phyloP scores from a whole-genome alignment of 768 basidiomycete species.

The Phaeotremella skinneri region DNA sequence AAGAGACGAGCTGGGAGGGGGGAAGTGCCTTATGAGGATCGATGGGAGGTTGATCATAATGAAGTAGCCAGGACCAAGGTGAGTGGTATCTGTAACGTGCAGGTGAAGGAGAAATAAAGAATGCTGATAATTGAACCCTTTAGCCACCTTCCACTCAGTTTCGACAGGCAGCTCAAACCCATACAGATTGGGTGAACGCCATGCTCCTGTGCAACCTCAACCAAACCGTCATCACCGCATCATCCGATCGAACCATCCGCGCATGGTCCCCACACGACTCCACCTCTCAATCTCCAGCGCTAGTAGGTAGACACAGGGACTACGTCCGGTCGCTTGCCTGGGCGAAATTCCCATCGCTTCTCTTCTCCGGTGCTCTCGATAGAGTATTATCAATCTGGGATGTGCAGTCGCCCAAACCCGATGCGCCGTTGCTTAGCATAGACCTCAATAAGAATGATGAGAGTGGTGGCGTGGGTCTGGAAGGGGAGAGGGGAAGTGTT shows the following conservation, averaged over 20 bases:
- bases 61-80: slow-evolving; percentile 53
- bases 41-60: slow-evolving; percentile 74
- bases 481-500: slow-evolving; percentile 47
- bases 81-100: slow-evolving; percentile 48
- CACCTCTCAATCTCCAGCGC: slow-evolving; percentile 17
- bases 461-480: slow-evolving; percentile 36
- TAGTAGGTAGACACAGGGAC: slow-evolving; percentile 47
- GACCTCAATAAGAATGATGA: slow-evolving; percentile 39
- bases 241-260: slow-evolving; percentile 91
- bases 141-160: slow-evolving; percentile 58
- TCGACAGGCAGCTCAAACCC: slow-evolving; percentile 81
- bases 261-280: slow-evolving; percentile 70
- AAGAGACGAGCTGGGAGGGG: slow-evolving; percentile 22
- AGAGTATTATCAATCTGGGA: slow-evolving; percentile 95
- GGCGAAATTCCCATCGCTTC: slow-evolving; percentile 38
- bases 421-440: slow-evolving; percentile 45
- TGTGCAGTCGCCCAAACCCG: slow-evolving; percentile 53
- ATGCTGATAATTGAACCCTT: slow-evolving; percentile 41
- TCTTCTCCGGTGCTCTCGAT: slow-evolving; percentile 76
- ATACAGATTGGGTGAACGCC: slow-evolving; percentile 97
- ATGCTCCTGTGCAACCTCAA: slow-evolving; percentile 86
- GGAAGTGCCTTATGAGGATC: slow-evolving; percentile 63
- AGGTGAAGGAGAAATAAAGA: slow-evolving; percentile 32
- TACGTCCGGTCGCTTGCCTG: slow-evolving; percentile 48
- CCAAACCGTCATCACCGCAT: slow-evolving; percentile 89